A percentile compares a stretch with the other conserved stretches of the same genome.
Evolutionary conservation across 805 yeast species (phyloP).

Genomic region (Yarrowia sp.): DNA sequence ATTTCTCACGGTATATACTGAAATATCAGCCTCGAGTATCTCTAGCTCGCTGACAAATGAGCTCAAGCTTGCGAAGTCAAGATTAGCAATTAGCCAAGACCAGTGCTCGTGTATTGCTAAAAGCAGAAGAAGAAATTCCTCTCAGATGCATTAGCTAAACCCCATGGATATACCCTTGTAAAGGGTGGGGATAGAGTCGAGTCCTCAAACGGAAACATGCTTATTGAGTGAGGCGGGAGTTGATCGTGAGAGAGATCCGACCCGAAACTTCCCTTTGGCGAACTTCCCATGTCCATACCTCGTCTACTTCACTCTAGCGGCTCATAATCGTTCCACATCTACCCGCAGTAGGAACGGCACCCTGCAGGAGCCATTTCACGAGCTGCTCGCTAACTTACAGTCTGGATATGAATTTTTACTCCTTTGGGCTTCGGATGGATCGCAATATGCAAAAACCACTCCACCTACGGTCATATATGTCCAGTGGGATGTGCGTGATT

Average conservation of each 20-base stretch:
- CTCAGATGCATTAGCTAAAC: not conserved
- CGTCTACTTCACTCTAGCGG: no score
- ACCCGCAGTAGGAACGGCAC: not conserved
- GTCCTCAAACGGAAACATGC: no score
- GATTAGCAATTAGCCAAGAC: not conserved
- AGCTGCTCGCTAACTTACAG: not conserved
- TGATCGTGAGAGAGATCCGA: no score
- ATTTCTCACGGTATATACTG: not conserved
- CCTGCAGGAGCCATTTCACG: constrained; percentile 1
- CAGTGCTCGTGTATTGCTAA: not conserved
- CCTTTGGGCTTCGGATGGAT: not conserved
- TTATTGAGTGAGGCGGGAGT: no score
- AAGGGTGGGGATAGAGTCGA: not conserved
- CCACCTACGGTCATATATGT: not conserved
- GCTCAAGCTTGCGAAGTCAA: not conserved
- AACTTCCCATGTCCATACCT: no score
- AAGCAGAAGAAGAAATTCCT: not conserved
- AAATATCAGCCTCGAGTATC: not conserved
- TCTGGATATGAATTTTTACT: not conserved
- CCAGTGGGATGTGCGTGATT: not conserved
- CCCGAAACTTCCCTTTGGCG: no score
- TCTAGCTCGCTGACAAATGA: not conserved
- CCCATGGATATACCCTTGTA: not conserved
- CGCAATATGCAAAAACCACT: not conserved
- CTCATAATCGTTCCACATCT: not conserved